Evolutionary conservation across 2,329 filamentous ascomycete species (phyloP).

Genomic region (Septoria petroselini): DNA sequence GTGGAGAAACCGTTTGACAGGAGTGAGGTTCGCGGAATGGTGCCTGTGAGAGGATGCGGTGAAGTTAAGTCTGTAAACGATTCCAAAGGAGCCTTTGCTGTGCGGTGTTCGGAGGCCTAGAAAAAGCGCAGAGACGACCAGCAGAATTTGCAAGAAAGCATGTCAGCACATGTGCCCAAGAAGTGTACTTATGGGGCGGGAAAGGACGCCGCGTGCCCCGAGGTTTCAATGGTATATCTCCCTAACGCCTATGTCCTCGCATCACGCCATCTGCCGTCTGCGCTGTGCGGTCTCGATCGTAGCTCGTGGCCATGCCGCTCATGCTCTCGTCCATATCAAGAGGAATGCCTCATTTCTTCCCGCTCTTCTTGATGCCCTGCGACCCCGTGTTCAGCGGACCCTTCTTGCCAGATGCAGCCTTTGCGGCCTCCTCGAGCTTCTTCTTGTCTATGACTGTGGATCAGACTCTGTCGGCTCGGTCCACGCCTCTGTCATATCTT

Average conservation of each 20-base stretch:
- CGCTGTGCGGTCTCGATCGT: slow-evolving; percentile 12
- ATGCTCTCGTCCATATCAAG: neutral
- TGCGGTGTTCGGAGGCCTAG: too few relatives aligned
- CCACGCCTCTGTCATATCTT: slow-evolving; percentile 38
- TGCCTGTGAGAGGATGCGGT: too few relatives aligned
- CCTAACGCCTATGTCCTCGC: slow-evolving; percentile 18
- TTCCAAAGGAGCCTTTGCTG: too few relatives aligned
- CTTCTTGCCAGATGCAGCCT: slow-evolving; percentile 84
- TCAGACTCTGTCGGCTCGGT: neutral
- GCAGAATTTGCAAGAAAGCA: neutral
- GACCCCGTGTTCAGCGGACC: slow-evolving; percentile 79
- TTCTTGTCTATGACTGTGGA: slow-evolving; percentile 54
- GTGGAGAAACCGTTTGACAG: too few relatives aligned
- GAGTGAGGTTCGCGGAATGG: too few relatives aligned
- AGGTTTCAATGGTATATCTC: slow-evolving; percentile 20
- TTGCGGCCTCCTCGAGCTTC: slow-evolving; percentile 75
- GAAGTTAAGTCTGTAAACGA: too few relatives aligned
- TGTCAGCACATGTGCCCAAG: neutral
- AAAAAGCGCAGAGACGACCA: too few relatives aligned
- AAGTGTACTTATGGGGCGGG: neutral
- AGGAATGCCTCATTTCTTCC: slow-evolving; percentile 74
- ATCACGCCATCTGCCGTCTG: slow-evolving; percentile 6
- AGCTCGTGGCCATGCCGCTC: slow-evolving; percentile 3
- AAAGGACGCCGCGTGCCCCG: neutral
- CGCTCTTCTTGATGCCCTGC: slow-evolving; percentile 96